phyloP scores from a whole-genome alignment of 2,329 filamentous ascomycete species.

The Plectosphaerella cucumerina region DNA sequence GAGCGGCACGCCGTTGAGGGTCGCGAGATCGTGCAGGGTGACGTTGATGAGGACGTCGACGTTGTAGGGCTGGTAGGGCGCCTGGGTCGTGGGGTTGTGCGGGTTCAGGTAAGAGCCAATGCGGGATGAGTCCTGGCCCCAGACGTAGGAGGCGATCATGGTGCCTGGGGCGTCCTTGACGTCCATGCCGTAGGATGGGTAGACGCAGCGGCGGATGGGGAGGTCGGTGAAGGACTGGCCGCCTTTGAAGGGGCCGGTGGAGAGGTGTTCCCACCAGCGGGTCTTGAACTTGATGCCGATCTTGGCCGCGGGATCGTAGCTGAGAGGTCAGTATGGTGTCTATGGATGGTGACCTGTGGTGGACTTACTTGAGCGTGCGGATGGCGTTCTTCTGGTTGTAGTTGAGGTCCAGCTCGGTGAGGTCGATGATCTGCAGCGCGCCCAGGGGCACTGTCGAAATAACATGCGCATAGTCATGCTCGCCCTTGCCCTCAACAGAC shows the following conservation, averaged over 20 bases:
- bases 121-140: conserved; percentile 19
- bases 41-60: conserved; percentile 14
- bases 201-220: conserved; percentile 24
- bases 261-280: conserved; percentile 20
- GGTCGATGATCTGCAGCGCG: conserved; percentile 18
- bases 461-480: conserved; percentile 15
- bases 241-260: conserved; percentile 16
- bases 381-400: conserved; percentile 25
- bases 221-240: conserved; percentile 23
- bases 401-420: conserved; percentile 17
- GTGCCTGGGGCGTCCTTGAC: conserved; percentile 14
- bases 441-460: conserved; percentile 20
- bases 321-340: background rate
- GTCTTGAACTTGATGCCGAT: conserved; percentile 23
- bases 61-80: conserved; percentile 11
- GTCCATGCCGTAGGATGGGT: conserved; percentile 24
- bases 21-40: conserved; percentile 13
- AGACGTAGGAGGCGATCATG: conserved; percentile 20
- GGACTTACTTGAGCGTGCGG: conserved; percentile 17
- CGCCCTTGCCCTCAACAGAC: conserved; percentile 13
- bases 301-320: conserved; percentile 22
- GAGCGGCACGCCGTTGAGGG: conserved; percentile 15
- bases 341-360: background rate
- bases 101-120: conserved; percentile 18
- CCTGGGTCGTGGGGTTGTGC: conserved; percentile 11